A percentile compares a stretch with the other conserved stretches of the same genome.
Evolutionary conservation across 1,139 yeast species (phyloP).

Genomic region (Taphrina sp.): DNA sequence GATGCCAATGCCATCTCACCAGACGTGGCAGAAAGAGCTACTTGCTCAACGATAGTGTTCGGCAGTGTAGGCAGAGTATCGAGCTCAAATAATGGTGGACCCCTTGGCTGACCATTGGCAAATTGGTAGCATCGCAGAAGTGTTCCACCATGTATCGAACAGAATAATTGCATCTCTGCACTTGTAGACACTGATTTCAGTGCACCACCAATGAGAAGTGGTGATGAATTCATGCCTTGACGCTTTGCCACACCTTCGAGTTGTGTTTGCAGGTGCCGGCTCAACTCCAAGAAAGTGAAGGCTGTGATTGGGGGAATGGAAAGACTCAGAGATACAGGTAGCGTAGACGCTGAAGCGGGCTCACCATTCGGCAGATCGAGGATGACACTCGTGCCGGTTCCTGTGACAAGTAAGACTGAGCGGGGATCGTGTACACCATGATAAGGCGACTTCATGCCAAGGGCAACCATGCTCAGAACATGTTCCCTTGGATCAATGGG

Average conservation of each 20-base stretch:
- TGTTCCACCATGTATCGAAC: conserved; percentile 83
- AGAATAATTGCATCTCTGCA: conserved; percentile 52
- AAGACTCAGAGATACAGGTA: conserved; percentile 78
- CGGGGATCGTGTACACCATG: conserved; percentile 72
- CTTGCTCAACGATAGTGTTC: conserved; percentile 52
- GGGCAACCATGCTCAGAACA: conserved; percentile 52
- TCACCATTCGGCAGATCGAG: conserved; percentile 58
- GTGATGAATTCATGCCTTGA: neutral
- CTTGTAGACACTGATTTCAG: too few species aligned
- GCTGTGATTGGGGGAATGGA: conserved; percentile 69
- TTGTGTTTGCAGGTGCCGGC: conserved; percentile 40
- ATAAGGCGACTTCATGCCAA: conserved; percentile 58
- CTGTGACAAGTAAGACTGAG: conserved; percentile 57
- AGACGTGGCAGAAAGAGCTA: conserved; percentile 70
- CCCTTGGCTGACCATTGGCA: conserved; percentile 70
- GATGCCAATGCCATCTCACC: conserved; percentile 75
- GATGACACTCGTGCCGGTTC: conserved; percentile 58
- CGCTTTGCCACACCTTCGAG: conserved; percentile 31
- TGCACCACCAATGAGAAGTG: conserved; percentile 71
- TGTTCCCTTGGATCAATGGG: conserved; percentile 52
- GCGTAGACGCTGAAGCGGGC: conserved; percentile 55
- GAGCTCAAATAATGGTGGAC: conserved; percentile 55
- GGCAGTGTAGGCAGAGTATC: conserved; percentile 49
- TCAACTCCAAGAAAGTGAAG: conserved; percentile 42
- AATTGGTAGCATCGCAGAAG: conserved; percentile 77